phyloP scores from a whole-genome alignment of 192 early-diverging fungal genomes.

The Gaertneriomyces semiglobifer region DNA sequence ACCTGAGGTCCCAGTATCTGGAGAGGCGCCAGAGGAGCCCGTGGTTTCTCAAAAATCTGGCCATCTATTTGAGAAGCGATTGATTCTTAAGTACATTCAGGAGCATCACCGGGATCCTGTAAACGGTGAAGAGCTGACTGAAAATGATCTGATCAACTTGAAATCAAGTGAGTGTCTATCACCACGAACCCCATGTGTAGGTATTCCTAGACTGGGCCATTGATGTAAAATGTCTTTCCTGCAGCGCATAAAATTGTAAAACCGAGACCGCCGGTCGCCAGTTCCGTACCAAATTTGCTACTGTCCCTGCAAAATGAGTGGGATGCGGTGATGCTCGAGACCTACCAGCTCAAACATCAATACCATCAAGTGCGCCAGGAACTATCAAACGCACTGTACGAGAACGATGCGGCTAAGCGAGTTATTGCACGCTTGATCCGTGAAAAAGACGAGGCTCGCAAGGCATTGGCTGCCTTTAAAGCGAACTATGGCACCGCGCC shows the following conservation, averaged over 20 bases:
- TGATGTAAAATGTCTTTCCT: neutral
- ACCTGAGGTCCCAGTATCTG: constrained; percentile 68
- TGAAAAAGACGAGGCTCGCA: constrained; percentile 88
- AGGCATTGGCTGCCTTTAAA: constrained; percentile 37
- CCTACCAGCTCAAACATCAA: constrained; percentile 87
- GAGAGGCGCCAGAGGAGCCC: constrained; percentile 80
- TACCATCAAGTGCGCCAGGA: constrained; percentile 88
- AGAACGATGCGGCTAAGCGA: constrained; percentile 92
- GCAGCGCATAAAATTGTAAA: constrained; percentile 56
- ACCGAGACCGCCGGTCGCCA: constrained; percentile 85
- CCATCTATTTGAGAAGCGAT: constrained; percentile 79
- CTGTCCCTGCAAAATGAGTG: constrained; percentile 91
- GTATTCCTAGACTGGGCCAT: neutral
- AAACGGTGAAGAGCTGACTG: constrained; percentile 65
- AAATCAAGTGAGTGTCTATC: constrained; percentile 42
- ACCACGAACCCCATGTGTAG: neutral
- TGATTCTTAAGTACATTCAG: constrained; percentile 83
- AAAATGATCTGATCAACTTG: constrained; percentile 71
- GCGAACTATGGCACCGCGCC: constrained; percentile 12
- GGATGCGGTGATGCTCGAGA: constrained; percentile 95
- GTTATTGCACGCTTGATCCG: constrained; percentile 89
- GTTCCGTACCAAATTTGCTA: constrained; percentile 87
- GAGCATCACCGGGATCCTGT: constrained; percentile 82
- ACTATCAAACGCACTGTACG: constrained; percentile 89
- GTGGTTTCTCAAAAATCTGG: constrained; percentile 85